Percentiles rank a stretch among this genome's conserved stretches.
Evolutionary conservation across 139 green algal species (phyloP).

Genomic region (Eudorina sp.): DNA sequence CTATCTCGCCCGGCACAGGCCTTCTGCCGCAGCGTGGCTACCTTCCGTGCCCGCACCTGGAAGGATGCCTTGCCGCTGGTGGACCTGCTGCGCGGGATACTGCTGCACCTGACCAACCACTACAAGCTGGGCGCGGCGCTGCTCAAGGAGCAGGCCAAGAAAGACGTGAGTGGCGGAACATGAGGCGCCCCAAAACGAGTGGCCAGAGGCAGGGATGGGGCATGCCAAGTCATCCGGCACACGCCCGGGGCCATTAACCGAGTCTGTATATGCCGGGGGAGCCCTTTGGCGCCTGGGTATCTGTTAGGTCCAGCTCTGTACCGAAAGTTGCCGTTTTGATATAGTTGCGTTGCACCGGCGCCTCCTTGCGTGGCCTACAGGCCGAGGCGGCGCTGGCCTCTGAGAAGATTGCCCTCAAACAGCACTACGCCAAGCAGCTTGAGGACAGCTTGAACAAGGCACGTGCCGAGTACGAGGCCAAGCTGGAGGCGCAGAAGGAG

Average conservation of each 20-base stretch:
- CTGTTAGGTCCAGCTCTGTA: no score
- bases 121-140: constrained; percentile 37
- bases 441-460: constrained; percentile 1
- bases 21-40: constrained; percentile 54
- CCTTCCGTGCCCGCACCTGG: constrained; percentile 57
- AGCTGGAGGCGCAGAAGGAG: constrained; percentile 41
- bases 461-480: constrained; percentile 28
- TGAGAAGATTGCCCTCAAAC: constrained; percentile 42
- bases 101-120: constrained; percentile 57
- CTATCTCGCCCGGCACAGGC: no score
- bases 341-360: no score
- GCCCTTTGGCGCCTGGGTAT: no score
- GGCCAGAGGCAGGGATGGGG: no score
- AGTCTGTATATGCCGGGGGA: no score
- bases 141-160: constrained; percentile 18
- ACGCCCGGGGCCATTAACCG: no score
- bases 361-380: no score
- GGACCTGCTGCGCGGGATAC: constrained; percentile 61
- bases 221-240: no score
- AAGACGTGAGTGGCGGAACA: constrained; percentile 32
- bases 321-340: no score
- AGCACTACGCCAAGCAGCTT: constrained; percentile 26
- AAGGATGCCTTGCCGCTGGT: constrained; percentile 61
- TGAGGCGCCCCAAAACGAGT: no score
- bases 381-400: constrained; percentile 20